Base-by-base conservation (phyloP, 2,329 filamentous ascomycete genomes). In the Huntiella omanensis region DNA sequence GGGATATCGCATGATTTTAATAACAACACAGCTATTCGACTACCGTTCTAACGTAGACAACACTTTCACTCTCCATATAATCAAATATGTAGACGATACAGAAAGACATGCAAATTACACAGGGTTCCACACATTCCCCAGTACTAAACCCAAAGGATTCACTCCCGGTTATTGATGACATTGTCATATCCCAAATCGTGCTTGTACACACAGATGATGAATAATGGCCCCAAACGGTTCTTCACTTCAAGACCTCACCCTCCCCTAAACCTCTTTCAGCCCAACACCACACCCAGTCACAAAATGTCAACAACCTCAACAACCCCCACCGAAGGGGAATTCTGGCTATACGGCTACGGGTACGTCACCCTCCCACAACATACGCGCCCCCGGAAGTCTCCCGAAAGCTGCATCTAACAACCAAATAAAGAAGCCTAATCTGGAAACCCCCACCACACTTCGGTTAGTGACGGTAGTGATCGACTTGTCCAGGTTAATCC, bases 271-370 rank as follows among this genome's bases (percentile, higher is more conserved):
- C 22, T 28, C 22, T 8, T 28, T 3, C 6, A 28, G 7, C 22
- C 22, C 22, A 28, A 7, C 7, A 10, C 8, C 8, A 28, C 22
- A 41, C 17, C 17, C 17, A 41, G 19, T 4, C 17, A 3, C 37
- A 39, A 15, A 33, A 47, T 50, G 54, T 54, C 58, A 57, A 60
- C 73, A 65, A 62, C 59, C 16, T 54, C 57, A 19, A 53, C 55
- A 5, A 48, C 59, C 40, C 50, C 56, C 39, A 53, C 54, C 55
- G 58, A 57, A 56, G 54, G 54, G 33, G 83, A 93, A 58, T 86
- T 96, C 56, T 98, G 91, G 91, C 69, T 98, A 40, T 96, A 94
- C 62, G 91, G 91, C 51, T 98, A 96, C 58, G 91, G 88, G 88
- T 94, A 67, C 53, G 70, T 50, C 36, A 7, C 35, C 35, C 37